Base-by-base conservation (phyloP, 805 yeast species). In the Saturnispora galanensis region DNA sequence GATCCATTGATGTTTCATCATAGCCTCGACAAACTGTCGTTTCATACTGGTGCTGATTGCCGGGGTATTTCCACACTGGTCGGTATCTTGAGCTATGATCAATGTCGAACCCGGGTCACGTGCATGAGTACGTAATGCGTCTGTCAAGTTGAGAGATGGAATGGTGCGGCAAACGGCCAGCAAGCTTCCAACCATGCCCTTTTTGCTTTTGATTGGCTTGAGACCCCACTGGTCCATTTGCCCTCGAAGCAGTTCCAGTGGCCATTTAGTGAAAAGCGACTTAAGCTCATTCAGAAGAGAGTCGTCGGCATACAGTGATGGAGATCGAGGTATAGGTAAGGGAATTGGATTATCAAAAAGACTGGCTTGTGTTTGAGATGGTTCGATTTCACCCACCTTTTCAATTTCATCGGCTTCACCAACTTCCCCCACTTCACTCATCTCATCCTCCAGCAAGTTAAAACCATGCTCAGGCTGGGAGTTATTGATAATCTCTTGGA, bases 181-280 rank as follows among this genome's bases (percentile, higher is more conserved):
- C 55, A 49, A 54, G n/a, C 17, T 15, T 5, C 31, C 35, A 12
- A 41, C 31, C 30, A 50, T 34, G 10, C 34, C 39, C 3, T 29
- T 31, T 26, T 34, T 41, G 12, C 41, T 44, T 16, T 21, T 60
- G 6, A 55, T 57, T 2, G 68, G 68, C 45, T 67, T 68, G 42
- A 70, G 49, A 1, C 67, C 70, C 70, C 70, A 67, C 16, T 51
- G 55, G 8, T 47, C 47, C 39, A 68, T 53, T 42, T 56, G 57
- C 17, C 48, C 46, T 34, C 50, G 57, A 26, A 58, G 17, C 28
- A 17, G 12, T 2, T 31, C 32, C 4, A 35, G 30, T 7, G 39
- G 36, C 50, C 49, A 49, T 5, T 37, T 45, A 26, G 39, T 40
- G 21, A 44, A 43, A 31, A 43, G 21, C n/a, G 31, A 55, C 17